Base-by-base conservation (phyloP, 2,329 filamentous ascomycete genomes). In the Diaporthe nobilis region DNA sequence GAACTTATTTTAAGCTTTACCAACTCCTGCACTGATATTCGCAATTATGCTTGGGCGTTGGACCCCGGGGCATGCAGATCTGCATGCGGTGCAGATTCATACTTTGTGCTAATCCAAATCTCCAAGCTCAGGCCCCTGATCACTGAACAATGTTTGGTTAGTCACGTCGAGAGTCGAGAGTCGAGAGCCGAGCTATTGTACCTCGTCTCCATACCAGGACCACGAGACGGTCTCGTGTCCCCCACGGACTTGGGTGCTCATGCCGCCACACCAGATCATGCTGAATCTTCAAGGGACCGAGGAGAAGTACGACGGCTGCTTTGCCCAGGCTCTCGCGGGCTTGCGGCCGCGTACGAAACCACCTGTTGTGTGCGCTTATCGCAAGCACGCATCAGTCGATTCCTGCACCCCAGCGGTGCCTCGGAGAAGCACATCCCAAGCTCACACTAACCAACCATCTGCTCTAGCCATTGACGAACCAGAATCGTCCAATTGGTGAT, bases 391-490 rank as follows among this genome's bases (percentile, higher is more conserved):
- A 72, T 39, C 63, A 44, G 25, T 34, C 53, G 67, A 34, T 71
- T 72, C n/a, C 15, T 61, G 67, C 42, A 75, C 25, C 49, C 70
- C 67, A 75, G 74, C 74, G 74, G 74, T 71, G 68, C 74, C 74
- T 75, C 74, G 74, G 74, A 75, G 74, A 75, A 75, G 74, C 74
- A 67, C 20, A 9, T 42, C 37, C 63, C 61, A 37, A 22, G 22
- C 63, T 25, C 65, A 68, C 65, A 68, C 65, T 53, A 68, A 42
- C 65, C 47, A 68, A 68, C 65, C 65, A 37, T 31, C 65, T 51
- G 34, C 49, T 39, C 20, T 39, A 58, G 61, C 49, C 51, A 68
- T 74, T 39, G 60, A 68, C 60, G 72, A 73, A 73, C 71, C 71
- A 73, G 60, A 37, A 17, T 37, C 55, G n/a, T 17, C 17, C 70